phyloP scores from a whole-genome alignment of 2,329 filamentous ascomycete genomes.

The Aspergillus quadricinctus region DNA sequence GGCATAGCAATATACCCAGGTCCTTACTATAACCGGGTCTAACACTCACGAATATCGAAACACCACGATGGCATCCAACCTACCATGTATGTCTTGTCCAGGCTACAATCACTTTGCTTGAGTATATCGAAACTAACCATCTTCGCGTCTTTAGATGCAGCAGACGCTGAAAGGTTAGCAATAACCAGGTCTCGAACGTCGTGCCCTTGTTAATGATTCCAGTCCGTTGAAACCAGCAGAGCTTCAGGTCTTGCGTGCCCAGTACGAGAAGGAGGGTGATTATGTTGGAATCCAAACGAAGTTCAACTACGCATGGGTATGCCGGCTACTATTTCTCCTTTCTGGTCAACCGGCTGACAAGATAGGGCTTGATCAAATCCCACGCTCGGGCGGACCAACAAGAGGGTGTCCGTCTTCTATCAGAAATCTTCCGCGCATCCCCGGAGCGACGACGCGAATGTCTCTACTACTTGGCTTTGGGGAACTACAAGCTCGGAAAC shows the following conservation, averaged over 20 bases:
- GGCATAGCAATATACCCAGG: background rate
- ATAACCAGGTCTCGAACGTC: background rate
- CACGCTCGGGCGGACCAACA: slow-evolving; percentile 80
- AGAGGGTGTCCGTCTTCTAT: slow-evolving; percentile 86
- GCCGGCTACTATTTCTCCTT: slow-evolving; percentile 14
- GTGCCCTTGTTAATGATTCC: slow-evolving; percentile 4
- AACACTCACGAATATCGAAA: background rate
- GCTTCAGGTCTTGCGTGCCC: slow-evolving; percentile 83
- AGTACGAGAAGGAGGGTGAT: slow-evolving; percentile 96
- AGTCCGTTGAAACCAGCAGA: slow-evolving; percentile 88
- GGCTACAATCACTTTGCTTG: background rate
- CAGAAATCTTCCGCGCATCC: slow-evolving; percentile 91
- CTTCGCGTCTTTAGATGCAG: slow-evolving; percentile 65
- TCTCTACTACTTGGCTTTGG: slow-evolving; percentile 94
- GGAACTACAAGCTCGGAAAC: slow-evolving; percentile 97
- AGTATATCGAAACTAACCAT: slow-evolving; percentile 7
- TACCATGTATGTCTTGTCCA: slow-evolving; percentile 44
- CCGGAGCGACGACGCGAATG: slow-evolving; percentile 94
- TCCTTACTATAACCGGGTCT: background rate
- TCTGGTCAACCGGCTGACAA: background rate
- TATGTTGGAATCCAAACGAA: slow-evolving; percentile 97
- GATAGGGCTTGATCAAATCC: slow-evolving; percentile 90
- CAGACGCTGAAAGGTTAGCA: slow-evolving; percentile 84
- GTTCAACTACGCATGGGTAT: slow-evolving; percentile 99
- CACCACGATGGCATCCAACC: slow-evolving; percentile 40